phyloP scores from a whole-genome alignment of 805 yeast species.

The Candida broadrunensis region DNA sequence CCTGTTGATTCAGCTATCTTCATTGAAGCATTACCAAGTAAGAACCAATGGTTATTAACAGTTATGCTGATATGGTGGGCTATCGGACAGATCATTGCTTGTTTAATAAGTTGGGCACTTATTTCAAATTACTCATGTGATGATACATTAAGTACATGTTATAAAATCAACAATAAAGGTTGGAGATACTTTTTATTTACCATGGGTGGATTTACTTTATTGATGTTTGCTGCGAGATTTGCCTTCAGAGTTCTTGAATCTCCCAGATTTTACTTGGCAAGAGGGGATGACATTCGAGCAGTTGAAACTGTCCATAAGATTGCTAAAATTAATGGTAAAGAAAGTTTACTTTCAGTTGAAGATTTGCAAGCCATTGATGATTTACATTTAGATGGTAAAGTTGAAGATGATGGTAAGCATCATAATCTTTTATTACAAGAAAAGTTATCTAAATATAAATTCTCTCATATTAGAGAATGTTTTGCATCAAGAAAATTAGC shows the following conservation, averaged over 20 bases:
- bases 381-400: slow-evolving; percentile 5
- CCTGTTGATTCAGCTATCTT: slow-evolving; percentile 31
- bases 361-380: slow-evolving; percentile 44
- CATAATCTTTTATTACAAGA: slow-evolving; percentile 22
- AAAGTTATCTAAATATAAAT: slow-evolving; percentile 22
- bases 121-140: slow-evolving; percentile 48
- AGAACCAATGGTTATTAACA: slow-evolving; percentile 25
- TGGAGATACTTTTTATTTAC: slow-evolving; percentile 60
- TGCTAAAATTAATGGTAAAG: slow-evolving; percentile 44
- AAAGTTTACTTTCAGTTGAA: slow-evolving; percentile 42
- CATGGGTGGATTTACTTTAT: slow-evolving; percentile 48
- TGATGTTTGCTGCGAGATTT: slow-evolving; percentile 35
- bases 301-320: slow-evolving; percentile 40
- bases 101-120: slow-evolving; percentile 54
- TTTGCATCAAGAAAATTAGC: slow-evolving; percentile 46
- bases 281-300: slow-evolving; percentile 51
- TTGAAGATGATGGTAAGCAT: slow-evolving; percentile 3
- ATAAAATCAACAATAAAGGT: slow-evolving; percentile 50
- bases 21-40: slow-evolving; percentile 24
- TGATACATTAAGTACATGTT: slow-evolving; percentile 31
- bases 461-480: slow-evolving; percentile 41
- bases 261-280: slow-evolving; percentile 52
- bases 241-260: slow-evolving; percentile 47
- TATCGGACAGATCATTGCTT: slow-evolving; percentile 55
- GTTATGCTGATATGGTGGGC: slow-evolving; percentile 59